Evolutionary conservation across 2,329 filamentous ascomycete species (phyloP).

Genomic region (Aspergillus pseudoterreus): DNA sequence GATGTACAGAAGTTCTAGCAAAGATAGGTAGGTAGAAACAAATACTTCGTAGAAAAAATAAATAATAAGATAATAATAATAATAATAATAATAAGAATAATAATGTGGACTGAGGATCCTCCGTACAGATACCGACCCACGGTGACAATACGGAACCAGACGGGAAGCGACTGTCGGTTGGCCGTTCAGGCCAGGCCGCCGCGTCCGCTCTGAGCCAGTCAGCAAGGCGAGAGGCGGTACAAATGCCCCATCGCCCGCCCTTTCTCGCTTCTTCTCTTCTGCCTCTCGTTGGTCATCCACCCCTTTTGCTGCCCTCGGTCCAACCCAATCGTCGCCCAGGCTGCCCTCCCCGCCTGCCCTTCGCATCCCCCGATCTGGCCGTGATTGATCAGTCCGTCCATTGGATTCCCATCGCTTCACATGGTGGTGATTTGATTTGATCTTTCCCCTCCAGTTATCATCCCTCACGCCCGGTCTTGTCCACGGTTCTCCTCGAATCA

Average conservation of each 20-base stretch:
- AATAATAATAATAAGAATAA: no score
- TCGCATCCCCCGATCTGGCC: neutral
- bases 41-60: no score
- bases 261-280: slow-evolving; percentile 34
- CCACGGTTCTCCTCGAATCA: slow-evolving; percentile 22
- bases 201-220: slow-evolving; percentile 22
- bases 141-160: slow-evolving; percentile 15
- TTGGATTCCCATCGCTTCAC: neutral
- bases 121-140: neutral
- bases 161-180: slow-evolving; percentile 11
- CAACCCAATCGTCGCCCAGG: slow-evolving; percentile 4
- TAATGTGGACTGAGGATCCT: no score
- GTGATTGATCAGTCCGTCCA: slow-evolving; percentile 17
- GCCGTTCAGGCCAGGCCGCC: slow-evolving; percentile 8
- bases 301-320: neutral
- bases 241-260: slow-evolving; percentile 40
- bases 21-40: no score
- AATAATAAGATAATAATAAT: no score
- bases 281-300: slow-evolving; percentile 39
- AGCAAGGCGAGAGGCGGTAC: slow-evolving; percentile 27
- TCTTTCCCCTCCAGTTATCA: neutral
- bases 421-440: neutral
- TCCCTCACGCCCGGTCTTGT: slow-evolving; percentile 6
- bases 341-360: neutral
- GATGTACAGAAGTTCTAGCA: no score